phyloP scores from a whole-genome alignment of 2,329 filamentous ascomycete genomes.

The Truncatella angustata region DNA sequence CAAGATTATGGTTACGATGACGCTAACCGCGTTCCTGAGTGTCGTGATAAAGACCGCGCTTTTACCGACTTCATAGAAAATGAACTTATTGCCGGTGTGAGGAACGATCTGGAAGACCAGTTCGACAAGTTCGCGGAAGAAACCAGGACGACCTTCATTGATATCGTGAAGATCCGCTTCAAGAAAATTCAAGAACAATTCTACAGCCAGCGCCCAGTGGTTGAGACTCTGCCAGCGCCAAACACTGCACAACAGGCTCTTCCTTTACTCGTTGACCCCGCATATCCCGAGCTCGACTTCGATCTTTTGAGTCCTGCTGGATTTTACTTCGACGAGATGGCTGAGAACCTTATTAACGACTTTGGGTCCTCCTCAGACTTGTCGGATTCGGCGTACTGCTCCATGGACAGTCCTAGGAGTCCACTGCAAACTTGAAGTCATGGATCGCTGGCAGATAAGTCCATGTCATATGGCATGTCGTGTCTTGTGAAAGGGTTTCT shows the following conservation, averaged over 20 bases:
- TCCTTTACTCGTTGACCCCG: neutral
- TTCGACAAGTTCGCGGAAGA: neutral
- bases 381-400: constrained; percentile 4
- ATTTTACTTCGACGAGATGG: too few species aligned
- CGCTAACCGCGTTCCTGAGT: neutral
- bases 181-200: neutral
- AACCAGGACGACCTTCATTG: neutral
- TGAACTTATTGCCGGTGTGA: neutral
- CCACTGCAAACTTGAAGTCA: neutral
- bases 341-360: too few species aligned
- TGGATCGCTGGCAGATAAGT: too few species aligned
- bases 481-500: too few species aligned
- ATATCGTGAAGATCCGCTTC: neutral
- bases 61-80: neutral
- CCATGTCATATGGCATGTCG: too few species aligned
- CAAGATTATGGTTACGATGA: constrained; percentile 8
- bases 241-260: neutral
- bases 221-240: neutral
- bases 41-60: neutral
- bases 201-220: neutral
- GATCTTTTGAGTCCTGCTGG: too few species aligned
- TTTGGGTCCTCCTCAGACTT: neutral
- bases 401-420: constrained; percentile 5
- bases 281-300: neutral
- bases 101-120: constrained; percentile 2